Conservation (phyloP, 805 yeast genomes). For the Cephaloascus albidus region DNA sequence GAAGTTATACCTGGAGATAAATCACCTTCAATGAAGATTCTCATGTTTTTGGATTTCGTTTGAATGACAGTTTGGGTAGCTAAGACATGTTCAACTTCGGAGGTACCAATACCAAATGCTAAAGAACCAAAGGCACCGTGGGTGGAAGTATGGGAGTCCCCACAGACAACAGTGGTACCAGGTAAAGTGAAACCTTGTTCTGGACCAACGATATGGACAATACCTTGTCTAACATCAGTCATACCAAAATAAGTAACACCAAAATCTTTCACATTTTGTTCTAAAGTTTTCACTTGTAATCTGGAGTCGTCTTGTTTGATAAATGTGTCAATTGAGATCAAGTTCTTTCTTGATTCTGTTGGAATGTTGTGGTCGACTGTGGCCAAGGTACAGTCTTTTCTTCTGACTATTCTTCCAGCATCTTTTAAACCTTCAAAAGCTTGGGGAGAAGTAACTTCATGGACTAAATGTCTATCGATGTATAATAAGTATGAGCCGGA, state of each 20-base stretch:
- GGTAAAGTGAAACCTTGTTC: conserved; percentile 98
- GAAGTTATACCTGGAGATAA: conserved; percentile 87
- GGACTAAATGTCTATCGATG: conserved; percentile 95
- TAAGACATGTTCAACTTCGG: conserved; percentile 97
- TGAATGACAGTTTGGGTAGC: conserved; percentile 97
- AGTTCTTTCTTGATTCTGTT: conserved; percentile 74
- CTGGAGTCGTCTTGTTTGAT: conserved; percentile 88
- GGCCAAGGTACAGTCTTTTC: conserved; percentile 87
- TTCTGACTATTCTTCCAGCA: conserved; percentile 84
- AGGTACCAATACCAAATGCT: conserved; percentile 98
- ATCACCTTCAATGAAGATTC: conserved; percentile 77
- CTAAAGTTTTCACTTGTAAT: conserved; percentile 85
- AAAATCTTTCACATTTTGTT: conserved; percentile 84
- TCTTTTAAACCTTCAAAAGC: conserved; percentile 92
- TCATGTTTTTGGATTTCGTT: conserved; percentile 93
- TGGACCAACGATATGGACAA: conserved; percentile 97
- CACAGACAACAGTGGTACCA: conserved; percentile 98
- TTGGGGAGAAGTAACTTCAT: conserved; percentile 98
- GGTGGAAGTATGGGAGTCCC: conserved; percentile 97
- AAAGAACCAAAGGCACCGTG: conserved; percentile 98
- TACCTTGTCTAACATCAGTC: conserved; percentile 93
- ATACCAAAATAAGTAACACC: conserved; percentile 90
- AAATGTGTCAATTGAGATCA: conserved; percentile 66
- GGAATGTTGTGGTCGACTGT: conserved; percentile 98
- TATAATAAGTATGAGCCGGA: conserved; percentile 80